phyloP scores from a whole-genome alignment of 495 filamentous ascomycete species.

The Lophium mytilinum region DNA sequence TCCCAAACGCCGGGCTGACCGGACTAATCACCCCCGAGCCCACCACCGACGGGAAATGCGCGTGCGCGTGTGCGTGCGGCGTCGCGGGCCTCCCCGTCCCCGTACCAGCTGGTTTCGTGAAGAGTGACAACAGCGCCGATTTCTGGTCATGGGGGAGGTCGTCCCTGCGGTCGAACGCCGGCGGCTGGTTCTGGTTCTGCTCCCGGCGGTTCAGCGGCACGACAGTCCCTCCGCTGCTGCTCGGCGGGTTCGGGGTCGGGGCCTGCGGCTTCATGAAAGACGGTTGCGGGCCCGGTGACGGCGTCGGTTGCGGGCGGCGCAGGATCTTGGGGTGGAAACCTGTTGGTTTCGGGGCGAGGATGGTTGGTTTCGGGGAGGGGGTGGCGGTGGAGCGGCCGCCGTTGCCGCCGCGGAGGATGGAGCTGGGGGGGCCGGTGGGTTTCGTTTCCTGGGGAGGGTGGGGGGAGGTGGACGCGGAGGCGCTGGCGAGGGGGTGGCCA shows the following conservation, averaged over 20 bases:
- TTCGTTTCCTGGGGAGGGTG: not conserved
- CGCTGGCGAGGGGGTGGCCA: constrained; percentile 12
- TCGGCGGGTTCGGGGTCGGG: too few species aligned
- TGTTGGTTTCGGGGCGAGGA: not conserved
- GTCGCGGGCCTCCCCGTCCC: constrained; percentile 9
- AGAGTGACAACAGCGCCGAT: constrained; percentile 61
- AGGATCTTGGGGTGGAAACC: constrained; percentile 10
- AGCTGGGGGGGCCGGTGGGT: not conserved
- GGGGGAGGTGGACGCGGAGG: not conserved
- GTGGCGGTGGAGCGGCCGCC: not conserved
- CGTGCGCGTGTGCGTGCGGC: too few species aligned
- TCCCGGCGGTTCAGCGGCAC: too few species aligned
- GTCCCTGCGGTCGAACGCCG: constrained; percentile 35
- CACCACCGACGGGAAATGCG: constrained; percentile 11
- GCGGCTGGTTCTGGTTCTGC: not conserved
- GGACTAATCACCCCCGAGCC: constrained; percentile 25
- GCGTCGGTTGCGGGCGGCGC: constrained; percentile 39
- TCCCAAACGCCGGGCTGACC: constrained; percentile 44
- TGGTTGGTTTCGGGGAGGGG: not conserved
- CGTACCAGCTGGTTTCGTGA: constrained; percentile 48
- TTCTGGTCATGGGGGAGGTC: constrained; percentile 46
- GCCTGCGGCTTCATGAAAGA: too few species aligned
- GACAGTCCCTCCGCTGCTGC: too few species aligned
- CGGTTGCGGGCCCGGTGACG: constrained; percentile 24
- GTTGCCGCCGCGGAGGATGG: not conserved